Evolutionary conservation across 1,139 yeast species (phyloP), one percentile per base, ranked within the genome.

Genomic region (Yamadazyma friedrichii): DNA sequence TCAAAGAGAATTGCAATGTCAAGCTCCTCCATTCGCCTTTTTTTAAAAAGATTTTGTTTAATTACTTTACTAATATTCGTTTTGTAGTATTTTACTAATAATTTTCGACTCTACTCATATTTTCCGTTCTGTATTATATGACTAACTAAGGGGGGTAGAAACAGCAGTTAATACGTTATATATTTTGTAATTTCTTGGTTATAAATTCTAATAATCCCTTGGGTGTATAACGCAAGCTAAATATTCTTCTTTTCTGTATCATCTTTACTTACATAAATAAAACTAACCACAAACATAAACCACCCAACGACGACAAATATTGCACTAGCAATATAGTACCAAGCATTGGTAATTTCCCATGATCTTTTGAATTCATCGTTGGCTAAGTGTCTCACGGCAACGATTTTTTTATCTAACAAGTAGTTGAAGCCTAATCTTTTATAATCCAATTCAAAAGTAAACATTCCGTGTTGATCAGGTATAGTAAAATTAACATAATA

Each of bases 391-490:
- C 98, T 82, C 37, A 94, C 84, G 2, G 98, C 82, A 36, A 89
- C 89, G 13, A 85, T 82, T 45, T 75, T 74, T 47, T 78, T 75
- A 55, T 84, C 88, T 15, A 71, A 70, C 46, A 93, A 62, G 61
- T 71, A 88, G 25, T 86, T 74, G 51, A 76, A 71, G 8, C 98
- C 98, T n/a, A 79, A 70, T 57, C 96, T 81, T 62, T 79, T 78
- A 69, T 91, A 91, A 54, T 85, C 85, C 38, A 87, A 74, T 48
- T 78, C 77, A 63, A 88, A 88, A 3, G 97, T 88, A 65, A 89
- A 94, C 78, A 93, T 86, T 43, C 99, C 99, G 60, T 93, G 96
- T 58, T 91, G 97, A 62, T 93, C 98, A 16, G 98, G 98, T 37
- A 89, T 66, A 41, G 76, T 76, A 64, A 94, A 88, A 45, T 66